A percentile compares a stretch with the other conserved stretches of the same genome.
phyloP scores from a whole-genome alignment of 73 alveolate genomes.

The Effrenium voratum region DNA sequence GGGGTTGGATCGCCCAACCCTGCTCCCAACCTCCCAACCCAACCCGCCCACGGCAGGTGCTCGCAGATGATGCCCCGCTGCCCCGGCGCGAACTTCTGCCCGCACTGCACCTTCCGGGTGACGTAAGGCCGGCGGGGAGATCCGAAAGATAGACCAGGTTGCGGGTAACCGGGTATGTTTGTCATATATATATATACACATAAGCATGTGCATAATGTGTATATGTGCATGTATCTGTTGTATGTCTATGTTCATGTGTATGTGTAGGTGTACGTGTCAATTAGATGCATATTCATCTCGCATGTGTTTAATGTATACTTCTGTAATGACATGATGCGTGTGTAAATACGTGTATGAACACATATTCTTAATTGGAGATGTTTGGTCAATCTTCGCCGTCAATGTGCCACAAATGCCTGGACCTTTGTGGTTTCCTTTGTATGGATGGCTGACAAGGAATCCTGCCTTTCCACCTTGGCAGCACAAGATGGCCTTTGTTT shows the following conservation, averaged over 20 bases:
- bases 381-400: too few species aligned
- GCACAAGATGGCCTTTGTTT: too few species aligned
- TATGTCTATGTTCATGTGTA: not conserved
- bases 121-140: not conserved
- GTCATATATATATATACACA: not conserved
- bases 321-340: too few species aligned
- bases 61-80: slow-evolving; percentile 13
- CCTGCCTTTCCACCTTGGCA: too few species aligned
- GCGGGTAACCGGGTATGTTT: not conserved
- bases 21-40: too few species aligned
- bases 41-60: too few species aligned
- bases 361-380: not conserved
- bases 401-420: too few species aligned
- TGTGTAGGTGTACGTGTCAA: not conserved
- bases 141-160: not conserved
- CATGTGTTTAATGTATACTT: too few species aligned
- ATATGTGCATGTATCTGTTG: not conserved
- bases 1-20: too few species aligned
- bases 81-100: slow-evolving; percentile 66
- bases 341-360: too few species aligned
- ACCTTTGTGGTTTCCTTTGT: too few species aligned
- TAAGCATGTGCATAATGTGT: not conserved
- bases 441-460: too few species aligned
- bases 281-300: not conserved
- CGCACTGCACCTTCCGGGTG: slow-evolving; percentile 53